phyloP scores from a whole-genome alignment of 371 early-diverging fungal species.

The Mucor mucedo region DNA sequence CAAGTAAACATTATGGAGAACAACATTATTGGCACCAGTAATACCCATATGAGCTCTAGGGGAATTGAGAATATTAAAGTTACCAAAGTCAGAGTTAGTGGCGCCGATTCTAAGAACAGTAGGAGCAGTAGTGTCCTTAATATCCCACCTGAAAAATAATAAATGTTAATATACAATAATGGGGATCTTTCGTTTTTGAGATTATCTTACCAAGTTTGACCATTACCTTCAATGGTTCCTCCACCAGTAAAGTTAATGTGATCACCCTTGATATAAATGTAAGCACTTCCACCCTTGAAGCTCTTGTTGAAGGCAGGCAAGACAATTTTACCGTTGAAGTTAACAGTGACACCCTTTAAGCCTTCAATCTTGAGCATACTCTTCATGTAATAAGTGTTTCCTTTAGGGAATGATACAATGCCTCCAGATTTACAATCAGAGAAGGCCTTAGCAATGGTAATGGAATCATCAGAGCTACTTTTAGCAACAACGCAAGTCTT shows the following conservation, averaged over 20 bases:
- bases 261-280: slow-evolving; percentile 34
- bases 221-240: slow-evolving; percentile 33
- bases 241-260: slow-evolving; percentile 30
- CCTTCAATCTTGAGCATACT: slow-evolving; percentile 25
- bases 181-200: neutral
- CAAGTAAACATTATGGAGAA: slow-evolving; percentile 28
- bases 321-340: slow-evolving; percentile 35
- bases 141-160: slow-evolving; percentile 21
- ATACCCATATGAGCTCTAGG: slow-evolving; percentile 42
- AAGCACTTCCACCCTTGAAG: slow-evolving; percentile 33
- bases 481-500: slow-evolving; percentile 33
- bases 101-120: slow-evolving; percentile 39
- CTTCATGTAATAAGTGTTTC: slow-evolving; percentile 35
- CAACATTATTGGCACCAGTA: slow-evolving; percentile 31
- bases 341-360: slow-evolving; percentile 31
- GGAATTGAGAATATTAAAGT: slow-evolving; percentile 35
- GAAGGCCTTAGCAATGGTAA: slow-evolving; percentile 36
- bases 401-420: slow-evolving; percentile 36
- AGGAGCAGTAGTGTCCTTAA: slow-evolving; percentile 35
- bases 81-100: slow-evolving; percentile 34
- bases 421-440: slow-evolving; percentile 39
- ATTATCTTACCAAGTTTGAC: slow-evolving; percentile 33
- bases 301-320: slow-evolving; percentile 33
- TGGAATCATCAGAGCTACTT: slow-evolving; percentile 29
- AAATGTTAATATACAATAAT: neutral